Evolutionary conservation across 108 stramenopile species (phyloP), one percentile per base, ranked within the genome.

Genomic region (Cyclotella atomus): DNA sequence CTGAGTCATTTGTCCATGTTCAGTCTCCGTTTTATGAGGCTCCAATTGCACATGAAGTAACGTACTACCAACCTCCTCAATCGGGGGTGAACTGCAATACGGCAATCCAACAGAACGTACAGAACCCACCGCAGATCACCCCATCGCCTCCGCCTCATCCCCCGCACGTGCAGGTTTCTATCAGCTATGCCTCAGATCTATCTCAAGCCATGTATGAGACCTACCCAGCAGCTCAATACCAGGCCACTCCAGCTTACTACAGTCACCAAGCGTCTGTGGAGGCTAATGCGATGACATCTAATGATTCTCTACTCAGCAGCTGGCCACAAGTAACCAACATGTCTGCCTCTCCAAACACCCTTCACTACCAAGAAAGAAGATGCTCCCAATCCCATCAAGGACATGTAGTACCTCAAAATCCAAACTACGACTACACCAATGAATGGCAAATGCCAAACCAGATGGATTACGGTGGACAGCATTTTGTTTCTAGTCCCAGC

Each of bases 81-180:
- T 24, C 20, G 20, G 34, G 47, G n/a, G 15, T n/a, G 45, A 47
- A 23, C 25, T 14, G 45, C 19, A 2, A 63, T 8, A 35, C 28
- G 29, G 9, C 44, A 46, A 32, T 64, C 17, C 55, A 74, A 16
- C 30, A 43, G 14, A 28, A 28, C 0, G 28, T 54, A 5, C 73
- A 57, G 36, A 74, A 74, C 52, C 38, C 43, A 16, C 27, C 73
- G 21, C 62, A 74, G 30, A 74, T 74, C 16, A 65, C 73, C 5
- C 73, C 73, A 10, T 74, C 68, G 25, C 68, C 73, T 14, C 73
- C 73, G 45, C 73, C 73, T n/a, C 71, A 72, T 38, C 52, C 34
- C 23, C 53, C 63, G 27, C 44, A 30, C 19, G 19, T 30, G 30
- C 33, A 32, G n/a, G 50, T 33, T 25, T 21, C 41, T 3, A n/a